Evolutionary conservation across 2,329 filamentous ascomycete genomes (phyloP).

Genomic region (Colletotrichum filicis): DNA sequence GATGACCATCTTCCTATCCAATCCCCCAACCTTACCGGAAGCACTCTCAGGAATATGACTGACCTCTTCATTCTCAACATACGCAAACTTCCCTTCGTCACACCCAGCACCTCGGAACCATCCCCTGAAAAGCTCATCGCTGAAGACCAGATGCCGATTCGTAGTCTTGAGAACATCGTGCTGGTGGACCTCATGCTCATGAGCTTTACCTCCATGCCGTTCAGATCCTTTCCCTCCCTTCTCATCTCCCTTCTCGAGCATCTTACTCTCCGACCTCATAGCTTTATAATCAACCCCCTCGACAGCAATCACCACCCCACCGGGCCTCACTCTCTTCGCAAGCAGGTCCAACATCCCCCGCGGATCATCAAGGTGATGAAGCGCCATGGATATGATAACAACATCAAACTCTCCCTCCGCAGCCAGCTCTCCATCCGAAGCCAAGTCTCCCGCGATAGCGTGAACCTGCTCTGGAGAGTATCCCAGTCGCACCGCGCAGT

Average conservation of each 20-base stretch:
- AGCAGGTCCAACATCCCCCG: slow-evolving; percentile 42
- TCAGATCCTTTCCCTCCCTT: not conserved
- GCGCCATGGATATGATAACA: slow-evolving; percentile 47
- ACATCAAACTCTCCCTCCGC: slow-evolving; percentile 44
- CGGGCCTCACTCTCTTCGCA: slow-evolving; percentile 41
- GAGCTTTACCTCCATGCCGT: slow-evolving; percentile 24
- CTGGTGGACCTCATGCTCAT: too few species aligned
- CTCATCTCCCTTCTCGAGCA: not conserved
- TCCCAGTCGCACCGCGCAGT: slow-evolving; percentile 39
- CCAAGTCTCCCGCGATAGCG: slow-evolving; percentile 45
- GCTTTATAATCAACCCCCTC: slow-evolving; percentile 41
- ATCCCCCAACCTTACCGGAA: slow-evolving; percentile 2
- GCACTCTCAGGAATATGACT: slow-evolving; percentile 24
- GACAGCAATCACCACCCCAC: slow-evolving; percentile 46
- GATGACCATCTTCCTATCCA: slow-evolving; percentile 26
- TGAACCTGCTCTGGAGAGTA: slow-evolving; percentile 40
- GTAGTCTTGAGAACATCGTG: slow-evolving; percentile 36
- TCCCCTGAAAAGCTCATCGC: slow-evolving; percentile 36
- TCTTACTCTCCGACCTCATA: slow-evolving; percentile 2
- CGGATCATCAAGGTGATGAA: slow-evolving; percentile 48
- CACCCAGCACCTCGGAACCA: slow-evolving; percentile 54
- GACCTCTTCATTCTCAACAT: slow-evolving; percentile 22
- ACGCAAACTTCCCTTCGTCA: slow-evolving; percentile 44
- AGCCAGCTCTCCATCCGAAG: slow-evolving; percentile 37
- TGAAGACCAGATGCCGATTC: slow-evolving; percentile 38